Base-by-base conservation (phyloP, 495 filamentous ascomycete genomes). In the Penicillium ochrochloron region DNA sequence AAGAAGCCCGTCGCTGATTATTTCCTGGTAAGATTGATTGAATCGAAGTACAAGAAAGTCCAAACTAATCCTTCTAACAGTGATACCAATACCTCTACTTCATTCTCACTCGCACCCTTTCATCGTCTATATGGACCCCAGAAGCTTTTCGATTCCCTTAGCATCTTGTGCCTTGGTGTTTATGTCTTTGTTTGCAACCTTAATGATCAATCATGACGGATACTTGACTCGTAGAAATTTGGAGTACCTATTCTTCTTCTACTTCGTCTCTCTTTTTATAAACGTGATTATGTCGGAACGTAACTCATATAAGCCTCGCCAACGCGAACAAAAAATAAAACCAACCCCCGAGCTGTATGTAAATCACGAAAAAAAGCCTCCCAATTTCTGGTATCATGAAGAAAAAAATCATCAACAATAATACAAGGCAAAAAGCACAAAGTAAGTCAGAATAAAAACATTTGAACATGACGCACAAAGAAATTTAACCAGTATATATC, bases 1-100 rank as follows among this genome's bases (percentile, higher is more conserved):
- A 99, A 99, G 85, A 98, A 98, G 79, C 95, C 95, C 51, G 90
- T 95, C 64, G 94, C 93, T 67, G 94, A 98, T 80, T 99, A 99
- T 83, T 99, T 99, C 73, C 80, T 99, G 83, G 83, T 85, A 60
- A 76, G 76, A 27, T 29, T 63, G 34, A 25, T 19, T 44, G 15
- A 11, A 29, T 25, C 31, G 8, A 10, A 17, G 12, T 48, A 14
- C 19, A 21, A 15, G 15, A 19, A 11, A 35, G 21, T 52, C 2
- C 5, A 48, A 27, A 41, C 63, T 72, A 59, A 66, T 44, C 29
- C 4, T 23, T 46, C 14, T 12, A n/a, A 33, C 31, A 71, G 71
- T 75, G 70, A 74, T 70, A 73, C 65, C 66, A 66, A 63, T 54
- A 34, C 31, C 51, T 27, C 25, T 27, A 27, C 25, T 65, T 60